phyloP scores from a whole-genome alignment of 2,329 filamentous ascomycete species.

The Parafenestella ontariensis region DNA sequence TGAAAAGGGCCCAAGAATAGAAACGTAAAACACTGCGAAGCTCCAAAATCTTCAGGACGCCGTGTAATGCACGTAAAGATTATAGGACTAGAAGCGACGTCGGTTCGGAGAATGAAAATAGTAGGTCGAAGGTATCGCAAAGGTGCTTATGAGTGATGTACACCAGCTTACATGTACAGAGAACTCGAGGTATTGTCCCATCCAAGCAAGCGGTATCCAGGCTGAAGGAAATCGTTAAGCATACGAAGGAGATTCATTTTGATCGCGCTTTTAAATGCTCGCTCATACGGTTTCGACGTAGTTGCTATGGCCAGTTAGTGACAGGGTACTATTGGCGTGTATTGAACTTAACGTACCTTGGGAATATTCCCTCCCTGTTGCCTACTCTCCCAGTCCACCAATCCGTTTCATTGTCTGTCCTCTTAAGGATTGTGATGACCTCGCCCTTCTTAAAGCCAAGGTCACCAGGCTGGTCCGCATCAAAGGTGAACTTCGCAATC shows the following conservation, averaged over 20 bases:
- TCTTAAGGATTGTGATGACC: conserved; percentile 91
- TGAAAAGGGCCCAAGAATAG: neutral
- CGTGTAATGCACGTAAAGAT: conserved; percentile 18
- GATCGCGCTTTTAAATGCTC: neutral
- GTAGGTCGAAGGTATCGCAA: neutral
- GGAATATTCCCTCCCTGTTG: conserved; percentile 87
- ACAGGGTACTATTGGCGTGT: neutral
- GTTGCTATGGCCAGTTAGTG: conserved; percentile 36
- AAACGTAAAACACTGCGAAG: conserved; percentile 2
- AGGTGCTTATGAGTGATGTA: conserved; percentile 2
- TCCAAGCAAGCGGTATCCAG: neutral
- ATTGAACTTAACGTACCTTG: conserved; percentile 63
- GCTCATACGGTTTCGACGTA: conserved; percentile 49
- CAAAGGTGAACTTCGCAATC: conserved; percentile 90
- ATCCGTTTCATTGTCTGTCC: conserved; percentile 90
- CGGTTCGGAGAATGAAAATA: neutral
- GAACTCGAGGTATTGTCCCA: conserved; percentile 21
- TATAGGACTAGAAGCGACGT: neutral
- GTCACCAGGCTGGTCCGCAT: conserved; percentile 91
- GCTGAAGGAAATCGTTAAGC: conserved; percentile 7
- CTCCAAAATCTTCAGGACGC: conserved; percentile 12
- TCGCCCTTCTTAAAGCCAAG: conserved; percentile 97
- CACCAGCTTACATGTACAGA: conserved; percentile 18
- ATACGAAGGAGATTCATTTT: neutral
- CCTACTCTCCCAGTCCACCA: conserved; percentile 98